Conservation (phyloP, 768 basidiomycete species). For the Agaricus blazei region DNA sequence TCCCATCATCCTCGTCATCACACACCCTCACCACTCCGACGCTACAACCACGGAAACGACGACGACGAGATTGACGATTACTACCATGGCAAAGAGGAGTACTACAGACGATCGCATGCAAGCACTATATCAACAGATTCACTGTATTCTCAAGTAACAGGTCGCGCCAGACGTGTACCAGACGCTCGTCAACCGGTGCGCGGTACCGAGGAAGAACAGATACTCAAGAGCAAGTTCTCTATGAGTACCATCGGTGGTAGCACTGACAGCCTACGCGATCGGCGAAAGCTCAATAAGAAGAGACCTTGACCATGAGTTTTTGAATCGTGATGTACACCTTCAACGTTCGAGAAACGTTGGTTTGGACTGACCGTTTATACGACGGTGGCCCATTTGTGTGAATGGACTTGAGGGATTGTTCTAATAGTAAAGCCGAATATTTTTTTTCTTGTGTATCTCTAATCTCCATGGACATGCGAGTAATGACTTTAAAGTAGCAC, state of each 20-base stretch:
- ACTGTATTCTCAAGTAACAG: conserved; percentile 67
- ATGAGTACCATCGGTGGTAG: conserved; percentile 30
- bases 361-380: too few species aligned
- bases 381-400: too few species aligned
- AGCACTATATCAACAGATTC: conserved; percentile 47
- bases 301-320: too few species aligned
- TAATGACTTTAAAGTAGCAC: too few species aligned
- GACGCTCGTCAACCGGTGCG: conserved; percentile 61
- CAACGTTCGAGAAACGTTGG: too few species aligned
- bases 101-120: conserved; percentile 36
- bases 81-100: background rate
- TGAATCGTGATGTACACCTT: too few species aligned
- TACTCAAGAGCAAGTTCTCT: conserved; percentile 41
- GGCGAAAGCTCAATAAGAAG: conserved; percentile 16
- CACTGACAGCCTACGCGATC: conserved; percentile 4
- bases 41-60: background rate
- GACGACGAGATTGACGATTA: background rate
- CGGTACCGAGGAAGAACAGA: background rate
- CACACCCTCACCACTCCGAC: background rate
- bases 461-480: too few species aligned
- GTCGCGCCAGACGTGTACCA: conserved; percentile 50
- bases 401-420: too few species aligned
- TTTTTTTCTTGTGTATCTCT: too few species aligned
- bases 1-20: background rate
- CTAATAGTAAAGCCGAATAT: too few species aligned